Evolutionary conservation across 768 basidiomycete species (phyloP), one percentile per base, ranked within the genome.

Genomic region (Suillus subalutaceus): DNA sequence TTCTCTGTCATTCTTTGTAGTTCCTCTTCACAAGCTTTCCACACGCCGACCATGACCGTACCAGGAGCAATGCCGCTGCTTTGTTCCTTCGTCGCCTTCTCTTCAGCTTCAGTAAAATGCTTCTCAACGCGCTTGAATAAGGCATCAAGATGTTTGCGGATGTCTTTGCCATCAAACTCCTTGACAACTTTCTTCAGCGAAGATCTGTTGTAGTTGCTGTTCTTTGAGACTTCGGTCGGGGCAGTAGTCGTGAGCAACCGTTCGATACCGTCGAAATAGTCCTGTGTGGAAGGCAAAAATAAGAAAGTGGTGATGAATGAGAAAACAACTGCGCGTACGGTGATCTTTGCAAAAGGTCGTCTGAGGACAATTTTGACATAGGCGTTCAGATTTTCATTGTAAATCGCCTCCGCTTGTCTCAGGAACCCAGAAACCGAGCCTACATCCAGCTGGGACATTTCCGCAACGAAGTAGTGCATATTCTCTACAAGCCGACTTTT

Each of bases 41-140:
- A 97, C 3, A 97, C 95, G 5, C 88, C 90, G 32, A 88, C 86
- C 79, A 96, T 80, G 48, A 94, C 88, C 40, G 85, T 89, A 4
- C 87, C 87, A 35, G 86, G 80, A 3, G 84, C 78, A 65, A 87
- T 86, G 67, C 80, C 81, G 64, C 88, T 87, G 23, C 74, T 78
- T 38, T 81, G 79, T 66, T 90, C 87, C 4, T 80, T 83, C 23
- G 85, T 85, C 4, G 85, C 73, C 69, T 87, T 90, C 68, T 90
- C 91, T 12, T 90, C 88, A 1, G 87, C 87, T 71, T 96, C 93
- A 7, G 90, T 90, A 72, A 97, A 98, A 74, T 99, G 97, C 77
- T 99, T 99, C 78, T 97, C 94, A 37, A 99, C 93, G 12, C 97
- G 88, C 74, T 93, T 93, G 78, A 90, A 90, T 44, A 99, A 82